Evolutionary conservation across 345 rosid genomes (phyloP), one percentile per base, ranked within the genome.

Genomic region (Salix purpurea): DNA sequence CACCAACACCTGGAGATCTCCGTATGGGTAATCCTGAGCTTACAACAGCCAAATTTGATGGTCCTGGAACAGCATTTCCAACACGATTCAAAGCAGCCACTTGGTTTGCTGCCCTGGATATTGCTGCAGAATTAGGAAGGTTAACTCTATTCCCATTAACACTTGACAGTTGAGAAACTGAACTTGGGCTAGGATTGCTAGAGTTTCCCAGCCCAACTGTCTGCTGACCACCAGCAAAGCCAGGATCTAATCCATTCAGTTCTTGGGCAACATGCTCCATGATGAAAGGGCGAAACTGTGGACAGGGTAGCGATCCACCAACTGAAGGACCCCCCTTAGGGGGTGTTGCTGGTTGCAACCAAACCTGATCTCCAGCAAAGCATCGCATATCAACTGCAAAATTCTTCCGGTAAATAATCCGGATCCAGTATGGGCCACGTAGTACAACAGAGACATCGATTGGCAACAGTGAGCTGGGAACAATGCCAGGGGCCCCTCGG

Each of bases 221-320:
- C 75, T 81, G 97, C 81, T 91, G 98, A 73, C 90, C 86, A 80
- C 91, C 87, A 3, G 88, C 70, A 74, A 92, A 77, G 86, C 87
- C 87, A 7, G 98, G 90, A 78, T 96, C 99, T 79, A 96, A 78
- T 60, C 97, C 97, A 75, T 94, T 94, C 81, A 92, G 76, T 80
- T 96, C 98, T 86, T 94, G 99, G 15, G 99, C 98, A 77, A 96
- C 98, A 86, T 96, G 99, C 82, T 96, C 99, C 99, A 96, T 96
- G 71, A 96, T 94, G 86, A 96, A 96, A 77, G 99, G 98, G 79
- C 99, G 92, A 80, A 96, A 96, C 48, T 96, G 99, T 26, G 99
- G 99, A 81, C 99, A 96, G 21, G 99, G 98, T 83, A 96, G 85
- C 39, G 99, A 96, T 42, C 99, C 99, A 77, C 99, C 98, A 82